Percentiles rank a stretch among this genome's conserved stretches.
Evolutionary conservation across 495 filamentous ascomycete species (phyloP).

Genomic region (Aspergillus affinis): DNA sequence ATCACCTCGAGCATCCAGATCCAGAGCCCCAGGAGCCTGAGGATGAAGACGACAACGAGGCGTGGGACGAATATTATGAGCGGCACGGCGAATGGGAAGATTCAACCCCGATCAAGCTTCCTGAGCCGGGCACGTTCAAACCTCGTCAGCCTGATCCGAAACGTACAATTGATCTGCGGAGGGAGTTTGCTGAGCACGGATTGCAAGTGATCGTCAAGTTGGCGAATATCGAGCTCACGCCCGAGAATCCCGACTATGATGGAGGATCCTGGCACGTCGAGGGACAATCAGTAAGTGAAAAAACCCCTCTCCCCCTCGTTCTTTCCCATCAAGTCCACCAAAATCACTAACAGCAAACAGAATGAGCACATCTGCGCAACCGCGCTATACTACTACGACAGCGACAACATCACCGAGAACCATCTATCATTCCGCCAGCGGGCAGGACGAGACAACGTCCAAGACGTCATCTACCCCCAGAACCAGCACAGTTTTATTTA

Average conservation of each 20-base stretch:
- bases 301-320: too few relatives aligned
- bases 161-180: conserved; percentile 28
- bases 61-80: conserved; percentile 16
- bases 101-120: conserved; percentile 24
- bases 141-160: too few relatives aligned
- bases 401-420: conserved; percentile 58
- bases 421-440: conserved; percentile 51
- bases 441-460: background rate
- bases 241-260: conserved; percentile 51
- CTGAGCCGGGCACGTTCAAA: conserved; percentile 35
- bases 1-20: conserved; percentile 15
- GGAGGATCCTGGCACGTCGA: conserved; percentile 56
- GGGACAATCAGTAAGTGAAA: conserved; percentile 41
- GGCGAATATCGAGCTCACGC: conserved; percentile 59
- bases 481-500: conserved; percentile 31
- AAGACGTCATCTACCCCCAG: conserved; percentile 27
- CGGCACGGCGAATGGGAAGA: conserved; percentile 12
- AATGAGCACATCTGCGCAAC: conserved; percentile 60
- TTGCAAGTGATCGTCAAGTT: conserved; percentile 66
- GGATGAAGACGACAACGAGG: conserved; percentile 19
- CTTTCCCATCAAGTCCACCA: background rate
- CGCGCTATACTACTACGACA: conserved; percentile 62
- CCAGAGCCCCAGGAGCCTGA: conserved; percentile 16
- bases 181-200: conserved; percentile 29
- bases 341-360: conserved; percentile 2